These are phyloP conservation scores for Panellus pusillus DNA, from an alignment of 768 basidiomycete genomes.

Conservation along the genomic window DNA sequence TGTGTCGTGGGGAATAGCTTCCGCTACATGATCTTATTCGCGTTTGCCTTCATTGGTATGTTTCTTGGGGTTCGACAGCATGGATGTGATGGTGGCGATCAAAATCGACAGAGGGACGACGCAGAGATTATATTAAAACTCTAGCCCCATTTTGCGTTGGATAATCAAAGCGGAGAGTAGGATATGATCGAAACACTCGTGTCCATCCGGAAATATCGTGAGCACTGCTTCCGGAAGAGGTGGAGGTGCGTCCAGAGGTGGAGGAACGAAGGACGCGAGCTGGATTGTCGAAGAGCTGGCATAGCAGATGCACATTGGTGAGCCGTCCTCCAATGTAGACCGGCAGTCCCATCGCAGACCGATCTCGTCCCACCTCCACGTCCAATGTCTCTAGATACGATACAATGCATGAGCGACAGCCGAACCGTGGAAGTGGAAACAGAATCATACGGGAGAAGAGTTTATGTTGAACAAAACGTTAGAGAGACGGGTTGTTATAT, in stretches of 20 bases:
- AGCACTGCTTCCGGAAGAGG: constrained; percentile 47
- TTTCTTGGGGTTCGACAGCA: not conserved
- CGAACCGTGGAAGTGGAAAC: not conserved
- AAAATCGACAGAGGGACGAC: no score
- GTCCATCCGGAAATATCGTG: constrained; percentile 46
- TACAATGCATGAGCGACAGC: not conserved
- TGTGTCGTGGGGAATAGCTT: no score
- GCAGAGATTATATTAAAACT: constrained; percentile 4
- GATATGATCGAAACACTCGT: constrained; percentile 46
- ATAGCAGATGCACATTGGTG: constrained; percentile 46
- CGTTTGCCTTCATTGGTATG: no score
- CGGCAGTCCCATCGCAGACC: constrained; percentile 49
- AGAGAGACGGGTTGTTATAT: constrained; percentile 38
- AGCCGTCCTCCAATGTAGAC: constrained; percentile 44
- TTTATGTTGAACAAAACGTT: constrained; percentile 38
- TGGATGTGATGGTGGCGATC: no score
- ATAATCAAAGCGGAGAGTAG: constrained; percentile 44
- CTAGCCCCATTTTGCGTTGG: constrained; percentile 36
- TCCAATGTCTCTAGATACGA: constrained; percentile 36
- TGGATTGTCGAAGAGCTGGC: constrained; percentile 30
- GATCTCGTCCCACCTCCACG: constrained; percentile 39
- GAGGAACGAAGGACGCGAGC: constrained; percentile 47
- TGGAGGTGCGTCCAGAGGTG: constrained; percentile 45
- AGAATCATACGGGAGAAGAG: constrained; percentile 29
- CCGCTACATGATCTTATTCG: no score